Base-by-base conservation (phyloP, 2,329 filamentous ascomycete species). In the Fusarium sp. region DNA sequence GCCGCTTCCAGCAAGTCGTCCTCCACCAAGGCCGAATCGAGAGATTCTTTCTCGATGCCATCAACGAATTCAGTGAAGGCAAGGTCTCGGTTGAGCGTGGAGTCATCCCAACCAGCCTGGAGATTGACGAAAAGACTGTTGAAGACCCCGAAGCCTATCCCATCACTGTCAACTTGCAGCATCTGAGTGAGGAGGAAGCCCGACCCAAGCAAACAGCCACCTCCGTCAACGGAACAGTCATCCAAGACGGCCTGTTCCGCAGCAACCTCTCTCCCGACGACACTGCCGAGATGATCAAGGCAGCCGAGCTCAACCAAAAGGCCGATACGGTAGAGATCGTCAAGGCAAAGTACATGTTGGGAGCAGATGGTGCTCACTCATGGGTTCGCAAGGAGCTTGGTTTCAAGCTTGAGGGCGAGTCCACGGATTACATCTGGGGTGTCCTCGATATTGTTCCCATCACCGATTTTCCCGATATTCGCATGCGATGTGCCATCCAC, bases 1-100 rank as follows among this genome's bases (percentile, higher is more conserved):
- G 87, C 25, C 87, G 88, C 6, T 93, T 92, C 73, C 89, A 90
- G 66, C 89, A 94, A 78, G 88, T 91, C 2, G 90, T 93, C 2
- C 80, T 95, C 14, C 92, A 93, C 74, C 76, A 78, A 6, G 76
- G 76, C 0, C 73, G 74, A 0, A 77, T 77, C 14, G 75, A 77
- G 3, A 58, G 77, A 2, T 74, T 78, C 31, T 54, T 77, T 0
- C 70, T 77, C 3, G 74, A 77, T 9, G 69, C 75, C 0, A 69
- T 77, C 4, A 60, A 63, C 20, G 62, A 66, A 11, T 73, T 73
- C 20, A 73, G 70, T 57, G 18, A 63, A 4, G 68, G 70, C 3
- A 54, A 68, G 3, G 42, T 73, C 4, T 31, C 62, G 5, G 68
- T 73, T 54, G 70, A 73, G 40, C 70, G 70, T 5, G 70, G 70